A percentile compares a stretch with the other conserved stretches of the same genome.
Conservation (phyloP, 768 basidiomycete species). For the Calocybe gangraenosa region DNA sequence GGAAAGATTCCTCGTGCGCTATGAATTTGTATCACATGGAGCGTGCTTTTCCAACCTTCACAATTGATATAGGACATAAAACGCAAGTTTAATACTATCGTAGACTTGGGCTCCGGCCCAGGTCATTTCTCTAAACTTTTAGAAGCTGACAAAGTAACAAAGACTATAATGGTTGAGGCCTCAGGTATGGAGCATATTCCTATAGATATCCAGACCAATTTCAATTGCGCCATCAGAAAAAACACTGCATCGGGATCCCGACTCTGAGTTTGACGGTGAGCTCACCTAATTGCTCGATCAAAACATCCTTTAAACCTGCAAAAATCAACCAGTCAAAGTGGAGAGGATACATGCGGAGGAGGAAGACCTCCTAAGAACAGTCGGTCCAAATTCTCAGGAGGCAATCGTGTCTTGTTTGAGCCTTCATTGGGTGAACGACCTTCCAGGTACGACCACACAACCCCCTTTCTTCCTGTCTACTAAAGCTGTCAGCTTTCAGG, state of each 20-base stretch:
- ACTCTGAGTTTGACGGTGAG: conserved; percentile 78
- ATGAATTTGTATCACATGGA: not conserved
- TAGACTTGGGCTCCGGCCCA: conserved; percentile 88
- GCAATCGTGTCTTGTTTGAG: conserved; percentile 88
- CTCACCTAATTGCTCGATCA: conserved; percentile 1
- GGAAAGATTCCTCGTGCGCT: conserved; percentile 77
- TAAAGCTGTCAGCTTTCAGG: conserved; percentile 38
- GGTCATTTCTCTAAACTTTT: conserved; percentile 89
- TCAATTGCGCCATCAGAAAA: conserved; percentile 42
- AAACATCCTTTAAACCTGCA: conserved; percentile 2
- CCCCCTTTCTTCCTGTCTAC: not conserved
- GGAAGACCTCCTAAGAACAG: conserved; percentile 63
- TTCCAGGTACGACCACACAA: conserved; percentile 62
- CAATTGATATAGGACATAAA: conserved; percentile 73
- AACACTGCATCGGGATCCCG: conserved; percentile 71
- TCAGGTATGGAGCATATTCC: conserved; percentile 57
- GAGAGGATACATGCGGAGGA: conserved; percentile 81
- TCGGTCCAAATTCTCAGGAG: conserved; percentile 78
- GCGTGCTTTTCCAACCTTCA: conserved; percentile 6
- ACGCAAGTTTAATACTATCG: conserved; percentile 68
- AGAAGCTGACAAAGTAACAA: conserved; percentile 60
- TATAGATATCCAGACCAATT: not conserved
- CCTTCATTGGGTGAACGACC: conserved; percentile 97
- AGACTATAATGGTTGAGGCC: conserved; percentile 81
- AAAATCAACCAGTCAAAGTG: conserved; percentile 55